Conservation (phyloP, 1,139 yeast species). For the Yamadazyma trypodendri region DNA sequence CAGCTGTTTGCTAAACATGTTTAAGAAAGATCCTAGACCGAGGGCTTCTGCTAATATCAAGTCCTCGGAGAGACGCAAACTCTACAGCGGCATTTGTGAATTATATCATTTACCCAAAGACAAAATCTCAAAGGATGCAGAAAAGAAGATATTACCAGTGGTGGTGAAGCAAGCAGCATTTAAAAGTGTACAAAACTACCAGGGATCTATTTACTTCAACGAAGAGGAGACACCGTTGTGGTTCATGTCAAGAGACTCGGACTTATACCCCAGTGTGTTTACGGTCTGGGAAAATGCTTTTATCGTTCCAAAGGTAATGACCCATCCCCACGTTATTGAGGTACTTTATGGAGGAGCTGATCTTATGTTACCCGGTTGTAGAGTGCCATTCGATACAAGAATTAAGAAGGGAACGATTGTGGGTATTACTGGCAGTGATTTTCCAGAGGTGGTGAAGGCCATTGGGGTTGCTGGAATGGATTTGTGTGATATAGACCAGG, state of each 20-base stretch:
- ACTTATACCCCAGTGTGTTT: conserved; percentile 66
- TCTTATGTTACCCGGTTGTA: conserved; percentile 87
- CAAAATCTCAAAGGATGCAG: conserved; percentile 44
- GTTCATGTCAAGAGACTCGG: conserved; percentile 60
- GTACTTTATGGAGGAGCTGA: conserved; percentile 77
- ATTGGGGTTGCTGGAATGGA: conserved; percentile 67
- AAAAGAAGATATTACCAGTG: conserved; percentile 54
- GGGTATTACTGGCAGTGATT: conserved; percentile 62
- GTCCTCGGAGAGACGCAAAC: conserved; percentile 73
- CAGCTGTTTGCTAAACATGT: too few species aligned
- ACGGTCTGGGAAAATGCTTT: conserved; percentile 71
- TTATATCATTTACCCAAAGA: conserved; percentile 45
- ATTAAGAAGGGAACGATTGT: conserved; percentile 57
- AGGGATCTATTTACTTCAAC: conserved; percentile 67
- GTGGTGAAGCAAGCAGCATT: conserved; percentile 66
- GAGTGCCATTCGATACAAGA: conserved; percentile 66
- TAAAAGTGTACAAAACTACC: conserved; percentile 50
- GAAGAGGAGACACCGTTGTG: conserved; percentile 67
- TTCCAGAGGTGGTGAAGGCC: conserved; percentile 69
- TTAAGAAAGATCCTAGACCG: conserved; percentile 60
- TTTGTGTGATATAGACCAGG: conserved; percentile 41
- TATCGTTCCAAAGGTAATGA: conserved; percentile 62
- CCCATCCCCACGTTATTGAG: conserved; percentile 70
- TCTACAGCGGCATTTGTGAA: conserved; percentile 49
- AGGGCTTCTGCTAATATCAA: conserved; percentile 80